phyloP scores from a whole-genome alignment of 306 rosid genomes.

The Hylodesmum podocarpum region DNA sequence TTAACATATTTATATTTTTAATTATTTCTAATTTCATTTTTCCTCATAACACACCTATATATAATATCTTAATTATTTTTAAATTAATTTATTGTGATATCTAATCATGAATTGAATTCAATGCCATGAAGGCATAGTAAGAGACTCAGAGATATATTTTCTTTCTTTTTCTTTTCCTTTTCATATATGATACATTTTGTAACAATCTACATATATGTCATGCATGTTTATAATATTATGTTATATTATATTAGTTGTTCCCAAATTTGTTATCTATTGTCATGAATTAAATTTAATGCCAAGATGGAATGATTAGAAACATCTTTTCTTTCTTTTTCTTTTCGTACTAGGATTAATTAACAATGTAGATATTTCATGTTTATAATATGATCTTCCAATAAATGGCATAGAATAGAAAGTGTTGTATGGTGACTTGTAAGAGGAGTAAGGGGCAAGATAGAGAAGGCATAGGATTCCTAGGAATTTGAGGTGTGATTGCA shows the following conservation, averaged over 20 bases:
- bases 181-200: too few species aligned
- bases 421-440: too few species aligned
- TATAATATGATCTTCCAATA: not conserved
- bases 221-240: too few species aligned
- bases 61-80: not conserved
- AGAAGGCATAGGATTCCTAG: constrained; percentile 28
- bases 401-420: not conserved
- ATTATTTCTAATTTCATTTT: not conserved
- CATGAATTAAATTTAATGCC: not conserved
- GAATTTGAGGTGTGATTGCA: constrained; percentile 4
- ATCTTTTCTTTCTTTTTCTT: not conserved
- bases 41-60: not conserved
- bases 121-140: too few species aligned
- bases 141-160: too few species aligned
- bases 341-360: not conserved
- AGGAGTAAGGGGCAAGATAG: not conserved
- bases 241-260: too few species aligned
- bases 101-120: too few species aligned
- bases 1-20: not conserved
- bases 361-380: not conserved
- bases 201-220: too few species aligned
- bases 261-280: not conserved
- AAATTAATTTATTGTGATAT: too few species aligned
- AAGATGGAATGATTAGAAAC: not conserved
- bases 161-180: too few species aligned